Evolutionary conservation across 768 basidiomycete genomes (phyloP).

Genomic region (Cystofilobasidium capitatum): DNA sequence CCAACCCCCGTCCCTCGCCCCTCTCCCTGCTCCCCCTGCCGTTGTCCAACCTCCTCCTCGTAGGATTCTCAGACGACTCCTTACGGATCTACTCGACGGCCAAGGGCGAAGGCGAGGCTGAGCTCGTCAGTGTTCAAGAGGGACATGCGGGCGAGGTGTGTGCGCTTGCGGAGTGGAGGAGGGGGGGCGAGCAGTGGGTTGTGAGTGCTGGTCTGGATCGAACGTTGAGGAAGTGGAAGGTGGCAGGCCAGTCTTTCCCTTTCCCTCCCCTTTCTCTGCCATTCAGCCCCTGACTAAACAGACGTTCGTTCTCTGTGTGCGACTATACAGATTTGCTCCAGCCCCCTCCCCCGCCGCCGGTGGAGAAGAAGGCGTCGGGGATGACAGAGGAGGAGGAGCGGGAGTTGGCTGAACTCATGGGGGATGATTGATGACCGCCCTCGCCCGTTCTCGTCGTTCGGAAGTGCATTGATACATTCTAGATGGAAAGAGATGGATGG

Average conservation of each 20-base stretch:
- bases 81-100: slow-evolving; percentile 74
- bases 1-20: neutral
- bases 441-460: too few species aligned
- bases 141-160: slow-evolving; percentile 87
- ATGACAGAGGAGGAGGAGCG: slow-evolving; percentile 83
- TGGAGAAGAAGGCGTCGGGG: slow-evolving; percentile 31
- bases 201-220: slow-evolving; percentile 75
- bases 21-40: slow-evolving; percentile 17
- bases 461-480: neutral
- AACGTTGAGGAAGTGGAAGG: slow-evolving; percentile 75
- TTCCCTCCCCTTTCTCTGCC: neutral
- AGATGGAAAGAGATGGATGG: neutral
- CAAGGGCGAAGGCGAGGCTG: slow-evolving; percentile 46
- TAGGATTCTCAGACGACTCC: slow-evolving; percentile 66
- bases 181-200: slow-evolving; percentile 63
- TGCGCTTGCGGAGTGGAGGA: slow-evolving; percentile 59
- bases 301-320: neutral
- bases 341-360: slow-evolving; percentile 35
- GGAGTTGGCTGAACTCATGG: slow-evolving; percentile 74
- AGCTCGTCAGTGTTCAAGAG: slow-evolving; percentile 44
- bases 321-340: slow-evolving; percentile 26
- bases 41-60: slow-evolving; percentile 58
- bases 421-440: slow-evolving; percentile 27
- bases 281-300: neutral
- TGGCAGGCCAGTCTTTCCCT: slow-evolving; percentile 48